A percentile compares a stretch with the other conserved stretches of the same genome.
Evolutionary conservation across 2,329 filamentous ascomycete species (phyloP).

Genomic region (Pseudocercospora eumusae): DNA sequence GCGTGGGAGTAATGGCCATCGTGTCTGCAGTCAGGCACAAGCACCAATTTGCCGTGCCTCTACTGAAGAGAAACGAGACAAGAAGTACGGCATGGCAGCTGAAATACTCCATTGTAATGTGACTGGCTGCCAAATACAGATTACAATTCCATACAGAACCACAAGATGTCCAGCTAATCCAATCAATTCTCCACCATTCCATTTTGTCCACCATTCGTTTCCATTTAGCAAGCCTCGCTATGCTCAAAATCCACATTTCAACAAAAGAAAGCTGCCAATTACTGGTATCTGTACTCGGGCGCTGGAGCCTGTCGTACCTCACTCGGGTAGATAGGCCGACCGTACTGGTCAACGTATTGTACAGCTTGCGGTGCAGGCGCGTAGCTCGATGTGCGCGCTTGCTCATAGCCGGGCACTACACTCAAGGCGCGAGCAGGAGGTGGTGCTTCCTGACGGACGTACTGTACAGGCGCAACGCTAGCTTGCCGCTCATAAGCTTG

Average conservation of each 20-base stretch:
- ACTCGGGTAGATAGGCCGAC: slow-evolving; percentile 35
- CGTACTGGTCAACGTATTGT: slow-evolving; percentile 48
- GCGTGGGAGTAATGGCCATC: no score
- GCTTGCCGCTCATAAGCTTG: slow-evolving; percentile 41
- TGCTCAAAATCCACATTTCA: slow-evolving; percentile 12
- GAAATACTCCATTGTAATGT: neutral
- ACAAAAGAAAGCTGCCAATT: slow-evolving; percentile 6
- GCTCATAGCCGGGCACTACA: slow-evolving; percentile 41
- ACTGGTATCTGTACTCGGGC: slow-evolving; percentile 35
- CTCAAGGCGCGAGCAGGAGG: slow-evolving; percentile 42
- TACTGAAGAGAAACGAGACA: no score
- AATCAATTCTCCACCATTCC: neutral
- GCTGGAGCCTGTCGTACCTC: slow-evolving; percentile 31
- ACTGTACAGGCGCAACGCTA: slow-evolving; percentile 48
- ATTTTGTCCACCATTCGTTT: neutral
- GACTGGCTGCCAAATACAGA: neutral
- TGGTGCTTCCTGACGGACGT: slow-evolving; percentile 32
- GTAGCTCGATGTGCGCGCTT: slow-evolving; percentile 23
- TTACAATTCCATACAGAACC: slow-evolving; percentile 9
- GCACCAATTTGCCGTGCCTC: no score
- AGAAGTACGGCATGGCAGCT: neutral
- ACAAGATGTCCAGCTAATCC: slow-evolving; percentile 4
- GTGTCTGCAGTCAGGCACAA: no score
- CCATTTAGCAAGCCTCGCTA: slow-evolving; percentile 2
- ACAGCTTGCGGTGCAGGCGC: slow-evolving; percentile 29